These are phyloP conservation scores for Boechera divaricarpa DNA, from an alignment of 345 rosid species.

Conservation along the genomic window DNA sequence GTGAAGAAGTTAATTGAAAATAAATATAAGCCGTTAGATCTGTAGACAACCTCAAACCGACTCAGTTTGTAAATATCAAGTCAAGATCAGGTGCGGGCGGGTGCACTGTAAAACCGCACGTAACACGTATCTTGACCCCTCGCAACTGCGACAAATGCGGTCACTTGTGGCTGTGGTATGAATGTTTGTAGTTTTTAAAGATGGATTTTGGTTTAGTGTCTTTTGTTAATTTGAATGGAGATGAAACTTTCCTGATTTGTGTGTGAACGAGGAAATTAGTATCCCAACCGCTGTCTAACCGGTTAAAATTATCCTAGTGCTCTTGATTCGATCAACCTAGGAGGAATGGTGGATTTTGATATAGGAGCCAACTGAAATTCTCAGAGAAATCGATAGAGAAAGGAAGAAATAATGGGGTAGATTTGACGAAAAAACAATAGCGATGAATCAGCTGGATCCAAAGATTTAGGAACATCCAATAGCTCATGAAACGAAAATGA, in stretches of 20 bases:
- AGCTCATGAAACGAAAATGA: background rate
- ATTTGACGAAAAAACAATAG: background rate
- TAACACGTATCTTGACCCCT: background rate
- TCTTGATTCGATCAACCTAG: background rate
- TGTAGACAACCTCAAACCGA: conserved; percentile 19
- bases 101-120: background rate
- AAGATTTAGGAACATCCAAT: background rate
- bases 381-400: background rate
- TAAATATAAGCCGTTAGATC: conserved; percentile 29
- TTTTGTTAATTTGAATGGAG: too few species aligned
- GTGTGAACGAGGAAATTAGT: background rate
- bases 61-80: background rate
- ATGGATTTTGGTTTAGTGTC: too few species aligned
- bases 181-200: background rate
- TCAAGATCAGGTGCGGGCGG: conserved; percentile 3
- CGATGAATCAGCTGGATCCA: background rate
- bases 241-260: too few species aligned
- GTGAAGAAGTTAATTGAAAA: background rate
- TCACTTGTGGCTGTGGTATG: background rate
- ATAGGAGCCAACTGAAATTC: background rate
- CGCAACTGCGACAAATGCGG: too few species aligned
- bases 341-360: background rate
- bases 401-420: background rate
- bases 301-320: background rate
- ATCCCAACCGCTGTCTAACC: background rate